Evolutionary conservation across 2,329 filamentous ascomycete genomes (phyloP).

Genomic region (Thielaviopsis musarum): DNA sequence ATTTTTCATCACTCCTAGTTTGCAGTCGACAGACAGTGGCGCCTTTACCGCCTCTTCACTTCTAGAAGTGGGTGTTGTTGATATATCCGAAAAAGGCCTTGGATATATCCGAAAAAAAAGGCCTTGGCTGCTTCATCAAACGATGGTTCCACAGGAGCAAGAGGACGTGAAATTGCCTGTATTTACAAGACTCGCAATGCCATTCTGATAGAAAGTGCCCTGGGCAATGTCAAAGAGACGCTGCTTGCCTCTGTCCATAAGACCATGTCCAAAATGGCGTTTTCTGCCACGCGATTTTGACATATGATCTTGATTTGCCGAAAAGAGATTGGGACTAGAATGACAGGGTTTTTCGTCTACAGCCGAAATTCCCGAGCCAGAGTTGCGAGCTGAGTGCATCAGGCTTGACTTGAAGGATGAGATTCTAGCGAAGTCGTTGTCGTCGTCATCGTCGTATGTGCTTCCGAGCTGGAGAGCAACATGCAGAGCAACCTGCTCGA

Average conservation of each 20-base stretch:
- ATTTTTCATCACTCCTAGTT: too few species aligned
- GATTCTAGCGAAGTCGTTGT: background rate
- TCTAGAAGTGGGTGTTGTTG: too few species aligned
- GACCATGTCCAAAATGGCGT: background rate
- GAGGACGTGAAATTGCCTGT: too few species aligned
- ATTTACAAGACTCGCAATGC: too few species aligned
- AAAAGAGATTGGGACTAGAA: background rate
- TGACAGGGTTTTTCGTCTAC: background rate
- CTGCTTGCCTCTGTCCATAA: background rate
- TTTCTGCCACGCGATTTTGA: background rate
- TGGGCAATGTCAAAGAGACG: background rate
- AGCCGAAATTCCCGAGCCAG: too few species aligned
- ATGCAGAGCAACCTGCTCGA: background rate
- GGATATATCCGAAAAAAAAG: too few species aligned
- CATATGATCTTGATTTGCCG: too few species aligned
- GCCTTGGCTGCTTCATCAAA: too few species aligned
- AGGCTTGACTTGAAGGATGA: background rate
- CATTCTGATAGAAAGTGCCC: background rate
- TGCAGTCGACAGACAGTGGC: too few species aligned
- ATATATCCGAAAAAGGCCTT: too few species aligned
- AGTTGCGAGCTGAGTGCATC: background rate
- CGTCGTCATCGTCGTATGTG: background rate
- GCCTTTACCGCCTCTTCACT: too few species aligned
- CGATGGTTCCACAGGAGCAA: too few species aligned
- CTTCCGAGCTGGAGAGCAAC: background rate